Base-by-base conservation (phyloP, 2,329 filamentous ascomycete genomes). In the Pseudogymnoascus sp. region DNA sequence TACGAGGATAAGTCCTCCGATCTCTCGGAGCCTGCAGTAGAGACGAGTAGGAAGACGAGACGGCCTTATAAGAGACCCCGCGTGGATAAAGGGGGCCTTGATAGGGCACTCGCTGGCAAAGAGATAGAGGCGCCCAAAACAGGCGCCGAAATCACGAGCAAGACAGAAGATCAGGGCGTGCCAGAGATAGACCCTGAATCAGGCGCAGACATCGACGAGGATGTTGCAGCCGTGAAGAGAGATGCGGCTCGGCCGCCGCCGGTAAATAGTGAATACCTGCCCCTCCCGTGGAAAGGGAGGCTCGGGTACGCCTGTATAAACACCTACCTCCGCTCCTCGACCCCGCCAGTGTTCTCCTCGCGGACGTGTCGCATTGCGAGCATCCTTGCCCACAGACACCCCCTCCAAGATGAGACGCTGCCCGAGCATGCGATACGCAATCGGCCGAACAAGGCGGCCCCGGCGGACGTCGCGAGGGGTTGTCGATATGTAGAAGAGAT, bases 241-340 rank as follows among this genome's bases (percentile, higher is more conserved):
- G 72, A 72, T 60, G 72, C 71, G 24, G 67, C 59, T 19, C 67
- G 72, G 60, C 83, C 88, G 11, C 91, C 91, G 6, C 85, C 92
- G 0, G 86, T 96, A 14, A 89, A 97, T 71, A 96, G 91, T 72
- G 84, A 84, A 67, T 90, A 87, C 70, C 79, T 97, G 19, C 93
- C 93, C 24, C 75, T 97, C 21, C 93, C 93, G 0, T 97, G 93
- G 93, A 91, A 88, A 76, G 93, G 93, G 0, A 83, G 93, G 29
- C 74, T 97, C 65, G 93, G 93, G 64, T 97, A 96, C 81, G 92
- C 93, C 10, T 97, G 93, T 72, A 78, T 97, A 14, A 96, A 96
- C 72, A 97, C 93, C 0, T 97, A 97, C 73, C 81, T 97, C 1
- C 88, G 93, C 50, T 82, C 84, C 61, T 86, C 90, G 1, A 93